These are phyloP conservation scores for Cornus suecica DNA, from an alignment of 148 eudicot genomes.

Conservation along the genomic window DNA sequence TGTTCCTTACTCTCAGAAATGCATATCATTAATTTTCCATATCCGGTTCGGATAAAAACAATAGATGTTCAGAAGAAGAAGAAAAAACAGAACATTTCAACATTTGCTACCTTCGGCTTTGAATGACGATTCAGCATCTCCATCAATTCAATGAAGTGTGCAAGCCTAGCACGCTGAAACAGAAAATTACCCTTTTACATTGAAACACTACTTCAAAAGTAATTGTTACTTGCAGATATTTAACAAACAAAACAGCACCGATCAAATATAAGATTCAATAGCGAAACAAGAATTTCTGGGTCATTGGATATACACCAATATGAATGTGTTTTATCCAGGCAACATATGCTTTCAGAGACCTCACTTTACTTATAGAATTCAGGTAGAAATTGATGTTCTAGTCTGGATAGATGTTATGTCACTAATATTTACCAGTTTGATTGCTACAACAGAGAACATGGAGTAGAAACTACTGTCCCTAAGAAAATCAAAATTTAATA, in stretches of 20 bases:
- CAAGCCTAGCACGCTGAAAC: constrained; percentile 75
- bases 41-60: not conserved
- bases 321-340: not conserved
- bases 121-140: constrained; percentile 94
- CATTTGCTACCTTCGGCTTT: constrained; percentile 57
- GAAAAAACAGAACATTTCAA: not conserved
- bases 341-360: not conserved
- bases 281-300: too few relatives aligned
- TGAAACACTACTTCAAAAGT: not conserved
- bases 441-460: not conserved
- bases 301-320: constrained; percentile 1
- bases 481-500: not conserved
- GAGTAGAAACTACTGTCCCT: not conserved
- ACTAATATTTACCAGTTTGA: not conserved
- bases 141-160: constrained; percentile 85
- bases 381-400: not conserved
- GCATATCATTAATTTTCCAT: not conserved
- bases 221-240: not conserved
- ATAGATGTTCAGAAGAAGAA: not conserved
- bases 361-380: not conserved
- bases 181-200: constrained; percentile 11
- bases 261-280: not conserved
- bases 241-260: not conserved
- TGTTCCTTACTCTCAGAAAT: too few relatives aligned
- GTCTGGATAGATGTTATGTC: not conserved